Evolutionary conservation across 129 eudicot species (phyloP).

Genomic region (Tanacetum coccineum): DNA sequence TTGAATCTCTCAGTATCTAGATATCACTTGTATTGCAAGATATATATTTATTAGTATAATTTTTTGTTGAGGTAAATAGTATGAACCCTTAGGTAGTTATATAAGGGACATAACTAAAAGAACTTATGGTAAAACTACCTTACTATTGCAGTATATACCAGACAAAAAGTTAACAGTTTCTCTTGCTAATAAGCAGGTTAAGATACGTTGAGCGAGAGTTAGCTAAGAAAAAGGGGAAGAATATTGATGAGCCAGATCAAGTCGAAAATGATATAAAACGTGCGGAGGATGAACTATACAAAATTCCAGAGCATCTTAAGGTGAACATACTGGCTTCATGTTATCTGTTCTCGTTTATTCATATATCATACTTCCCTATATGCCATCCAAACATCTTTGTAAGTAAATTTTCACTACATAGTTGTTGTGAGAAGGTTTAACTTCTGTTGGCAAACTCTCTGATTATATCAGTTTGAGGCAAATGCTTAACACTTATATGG

Average conservation of each 20-base stretch:
- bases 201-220: constrained; percentile 90
- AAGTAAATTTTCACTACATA: not conserved
- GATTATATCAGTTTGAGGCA: not conserved
- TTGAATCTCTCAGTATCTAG: constrained; percentile 4
- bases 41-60: not conserved
- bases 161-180: not conserved
- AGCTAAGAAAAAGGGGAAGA: constrained; percentile 93
- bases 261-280: constrained; percentile 74
- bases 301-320: constrained; percentile 91
- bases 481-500: not conserved
- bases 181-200: constrained; percentile 52
- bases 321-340: constrained; percentile 39
- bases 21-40: not conserved
- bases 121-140: not conserved
- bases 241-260: constrained; percentile 51
- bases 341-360: not conserved
- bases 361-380: not conserved
- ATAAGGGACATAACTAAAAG: not conserved
- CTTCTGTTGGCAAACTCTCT: not conserved
- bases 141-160: not conserved
- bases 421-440: not conserved
- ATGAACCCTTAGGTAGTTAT: not conserved
- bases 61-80: not conserved
- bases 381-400: not conserved
- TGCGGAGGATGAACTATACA: constrained; percentile 85